These are phyloP conservation scores for Globisporangium cederbergense DNA, from an alignment of 352 stramenopile species.

Conservation along the genomic window DNA sequence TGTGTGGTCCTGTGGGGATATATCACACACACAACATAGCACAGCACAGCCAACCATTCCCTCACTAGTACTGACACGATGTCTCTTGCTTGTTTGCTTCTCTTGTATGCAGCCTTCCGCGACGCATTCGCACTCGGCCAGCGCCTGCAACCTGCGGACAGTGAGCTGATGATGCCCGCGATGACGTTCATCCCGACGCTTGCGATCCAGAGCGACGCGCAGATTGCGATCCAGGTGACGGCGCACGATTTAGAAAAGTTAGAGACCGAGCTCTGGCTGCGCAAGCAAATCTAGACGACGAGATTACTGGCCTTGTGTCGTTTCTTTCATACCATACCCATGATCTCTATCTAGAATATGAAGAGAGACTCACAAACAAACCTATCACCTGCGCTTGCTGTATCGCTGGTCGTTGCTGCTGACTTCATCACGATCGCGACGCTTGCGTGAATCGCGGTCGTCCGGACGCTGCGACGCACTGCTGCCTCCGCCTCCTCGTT, in stretches of 20 bases:
- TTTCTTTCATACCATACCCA: constrained; percentile 4
- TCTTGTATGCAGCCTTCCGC: constrained; percentile 6
- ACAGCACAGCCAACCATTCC: background rate
- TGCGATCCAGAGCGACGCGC: constrained; percentile 44
- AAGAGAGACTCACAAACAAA: background rate
- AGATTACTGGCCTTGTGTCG: background rate
- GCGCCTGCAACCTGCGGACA: constrained; percentile 8
- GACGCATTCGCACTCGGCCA: background rate
- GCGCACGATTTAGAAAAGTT: constrained; percentile 79
- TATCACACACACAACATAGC: background rate
- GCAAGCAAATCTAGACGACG: constrained; percentile 54
- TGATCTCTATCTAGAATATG: background rate
- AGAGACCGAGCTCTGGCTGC: constrained; percentile 82
- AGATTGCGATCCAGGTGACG: constrained; percentile 57
- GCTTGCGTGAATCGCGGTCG: constrained; percentile 67
- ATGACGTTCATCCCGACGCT: constrained; percentile 78
- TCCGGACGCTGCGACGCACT: constrained; percentile 32
- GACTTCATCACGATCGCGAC: constrained; percentile 53
- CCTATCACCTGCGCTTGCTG: constrained; percentile 55
- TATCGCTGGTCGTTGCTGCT: constrained; percentile 17
- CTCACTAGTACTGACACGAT: background rate
- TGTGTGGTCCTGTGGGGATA: background rate
- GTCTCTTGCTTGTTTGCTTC: background rate
- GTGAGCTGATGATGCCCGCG: constrained; percentile 26
- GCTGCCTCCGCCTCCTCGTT: constrained; percentile 28